Percentiles rank a stretch among this genome's conserved stretches.
These are phyloP conservation scores for Hyaloscypha hepaticicola DNA, from an alignment of 495 filamentous ascomycete genomes.

Conservation along the genomic window DNA sequence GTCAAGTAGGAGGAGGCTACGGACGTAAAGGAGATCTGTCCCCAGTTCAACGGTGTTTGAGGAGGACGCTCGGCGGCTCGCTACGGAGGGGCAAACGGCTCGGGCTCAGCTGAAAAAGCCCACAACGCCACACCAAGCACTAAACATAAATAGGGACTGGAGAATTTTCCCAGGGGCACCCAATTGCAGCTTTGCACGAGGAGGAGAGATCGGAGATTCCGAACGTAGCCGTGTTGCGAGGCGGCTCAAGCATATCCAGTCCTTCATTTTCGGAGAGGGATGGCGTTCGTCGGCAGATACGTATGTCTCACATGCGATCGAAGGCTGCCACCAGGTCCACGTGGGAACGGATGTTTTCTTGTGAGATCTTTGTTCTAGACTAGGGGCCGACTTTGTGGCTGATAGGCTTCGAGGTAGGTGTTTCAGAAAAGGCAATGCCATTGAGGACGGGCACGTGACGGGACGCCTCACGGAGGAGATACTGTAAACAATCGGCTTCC, in stretches of 20 bases:
- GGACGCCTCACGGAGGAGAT: background rate
- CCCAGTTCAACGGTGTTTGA: background rate
- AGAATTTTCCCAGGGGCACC: background rate
- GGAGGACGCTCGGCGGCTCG: background rate
- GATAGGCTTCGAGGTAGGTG: background rate
- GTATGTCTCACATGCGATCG: conserved; percentile 2
- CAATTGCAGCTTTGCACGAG: background rate
- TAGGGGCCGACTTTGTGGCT: background rate
- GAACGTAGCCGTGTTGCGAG: background rate
- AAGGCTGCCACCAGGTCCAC: background rate
- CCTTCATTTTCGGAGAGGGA: background rate
- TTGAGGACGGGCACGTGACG: background rate
- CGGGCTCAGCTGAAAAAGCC: background rate
- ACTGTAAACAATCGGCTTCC: background rate
- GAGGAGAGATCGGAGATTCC: background rate
- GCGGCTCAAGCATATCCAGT: background rate
- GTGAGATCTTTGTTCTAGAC: background rate
- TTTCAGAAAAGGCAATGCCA: background rate
- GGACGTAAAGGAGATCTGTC: background rate
- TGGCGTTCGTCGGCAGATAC: background rate
- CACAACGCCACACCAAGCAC: background rate
- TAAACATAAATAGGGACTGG: background rate
- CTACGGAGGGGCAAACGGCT: background rate
- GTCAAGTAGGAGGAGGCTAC: background rate
- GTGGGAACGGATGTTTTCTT: background rate